phyloP scores from a whole-genome alignment of 2,329 filamentous ascomycete species.

The Microdochium bolleyi region DNA sequence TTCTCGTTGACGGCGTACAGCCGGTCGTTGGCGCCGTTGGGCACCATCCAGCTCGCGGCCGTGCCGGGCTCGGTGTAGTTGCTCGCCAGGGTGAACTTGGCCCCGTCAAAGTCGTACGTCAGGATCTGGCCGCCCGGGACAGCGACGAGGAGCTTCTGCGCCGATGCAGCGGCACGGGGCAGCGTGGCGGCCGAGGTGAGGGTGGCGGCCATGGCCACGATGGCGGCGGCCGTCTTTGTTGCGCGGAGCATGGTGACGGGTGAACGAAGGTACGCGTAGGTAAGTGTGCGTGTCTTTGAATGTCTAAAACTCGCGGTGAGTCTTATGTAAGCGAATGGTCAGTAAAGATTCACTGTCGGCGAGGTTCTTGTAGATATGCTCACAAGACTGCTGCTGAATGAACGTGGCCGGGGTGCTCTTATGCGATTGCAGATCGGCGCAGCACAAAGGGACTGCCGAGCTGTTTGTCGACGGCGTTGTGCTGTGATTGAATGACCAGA shows the following conservation, averaged over 20 bases:
- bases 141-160: conserved; percentile 29
- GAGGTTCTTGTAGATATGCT: too few relatives aligned
- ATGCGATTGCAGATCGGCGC: too few relatives aligned
- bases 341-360: too few relatives aligned
- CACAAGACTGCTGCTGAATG: conserved; percentile 5
- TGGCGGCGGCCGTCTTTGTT: conserved; percentile 7
- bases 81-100: conserved; percentile 26
- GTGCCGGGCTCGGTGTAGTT: conserved; percentile 21
- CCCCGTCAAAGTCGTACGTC: conserved; percentile 31
- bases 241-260: not conserved
- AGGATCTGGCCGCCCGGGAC: conserved; percentile 29
- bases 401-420: too few relatives aligned
- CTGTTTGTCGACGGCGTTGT: too few relatives aligned
- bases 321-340: too few relatives aligned
- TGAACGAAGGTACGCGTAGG: conserved; percentile 1
- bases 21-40: conserved; percentile 24
- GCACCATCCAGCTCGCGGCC: conserved; percentile 37
- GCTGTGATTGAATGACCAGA: too few relatives aligned
- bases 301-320: not conserved
- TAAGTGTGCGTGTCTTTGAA: not conserved
- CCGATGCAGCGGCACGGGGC: conserved; percentile 5
- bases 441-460: too few relatives aligned
- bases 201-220: conserved; percentile 12
- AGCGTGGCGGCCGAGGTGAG: conserved; percentile 13
- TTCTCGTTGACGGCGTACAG: conserved; percentile 42